Evolutionary conservation across 495 filamentous ascomycete species (phyloP).

Genomic region (Neurospora hispaniola): DNA sequence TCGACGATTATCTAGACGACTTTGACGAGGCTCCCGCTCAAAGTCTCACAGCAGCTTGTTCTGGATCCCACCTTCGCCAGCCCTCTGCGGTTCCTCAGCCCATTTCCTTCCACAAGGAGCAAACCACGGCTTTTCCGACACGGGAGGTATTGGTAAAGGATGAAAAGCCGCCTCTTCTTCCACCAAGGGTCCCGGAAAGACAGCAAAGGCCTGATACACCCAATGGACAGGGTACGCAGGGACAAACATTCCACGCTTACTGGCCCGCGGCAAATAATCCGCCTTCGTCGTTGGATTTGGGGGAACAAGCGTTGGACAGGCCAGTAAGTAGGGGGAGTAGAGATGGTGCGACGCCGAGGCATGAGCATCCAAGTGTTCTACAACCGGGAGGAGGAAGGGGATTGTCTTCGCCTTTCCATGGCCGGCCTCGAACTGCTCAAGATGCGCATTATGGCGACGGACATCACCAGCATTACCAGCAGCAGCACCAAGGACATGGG

Average conservation of each 20-base stretch:
- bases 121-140: neutral
- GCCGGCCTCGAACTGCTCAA: neutral
- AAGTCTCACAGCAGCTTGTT: neutral
- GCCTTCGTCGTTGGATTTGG: neutral
- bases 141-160: neutral
- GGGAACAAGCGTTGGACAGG: neutral
- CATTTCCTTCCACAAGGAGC: neutral
- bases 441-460: neutral
- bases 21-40: neutral
- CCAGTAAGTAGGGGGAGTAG: neutral
- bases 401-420: neutral
- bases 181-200: neutral
- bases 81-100: neutral
- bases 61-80: neutral
- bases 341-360: neutral
- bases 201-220: neutral
- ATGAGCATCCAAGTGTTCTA: neutral
- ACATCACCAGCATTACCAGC: neutral
- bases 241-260: neutral
- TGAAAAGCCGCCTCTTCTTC: neutral
- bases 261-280: neutral
- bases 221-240: neutral
- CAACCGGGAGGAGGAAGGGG: neutral
- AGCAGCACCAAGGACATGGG: neutral
- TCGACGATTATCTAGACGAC: neutral